Percentiles rank a stretch among this genome's conserved stretches.
These are phyloP conservation scores for Golovinomyces cichoracearum DNA, from an alignment of 2,329 filamentous ascomycete genomes.

Conservation along the genomic window DNA sequence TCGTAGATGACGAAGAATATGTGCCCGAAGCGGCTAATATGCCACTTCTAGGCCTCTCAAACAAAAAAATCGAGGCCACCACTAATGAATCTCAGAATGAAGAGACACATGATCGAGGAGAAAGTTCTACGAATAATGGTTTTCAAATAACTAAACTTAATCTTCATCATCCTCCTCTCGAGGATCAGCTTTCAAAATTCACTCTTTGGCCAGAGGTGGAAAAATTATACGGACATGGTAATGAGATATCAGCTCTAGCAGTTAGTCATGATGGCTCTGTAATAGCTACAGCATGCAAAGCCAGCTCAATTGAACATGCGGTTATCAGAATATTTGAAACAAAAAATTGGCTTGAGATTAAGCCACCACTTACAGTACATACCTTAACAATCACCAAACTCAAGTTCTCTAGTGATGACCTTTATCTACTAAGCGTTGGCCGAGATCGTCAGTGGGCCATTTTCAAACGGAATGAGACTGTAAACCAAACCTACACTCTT, in stretches of 20 bases:
- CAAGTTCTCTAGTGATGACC: slow-evolving; percentile 51
- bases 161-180: slow-evolving; percentile 50
- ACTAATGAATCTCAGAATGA: slow-evolving; percentile 4
- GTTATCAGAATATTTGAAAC: slow-evolving; percentile 84
- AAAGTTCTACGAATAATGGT: neutral
- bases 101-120: slow-evolving; percentile 19
- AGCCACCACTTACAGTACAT: slow-evolving; percentile 61
- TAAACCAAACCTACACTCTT: slow-evolving; percentile 24
- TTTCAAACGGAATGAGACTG: slow-evolving; percentile 29
- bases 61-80: slow-evolving; percentile 52
- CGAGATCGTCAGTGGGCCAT: slow-evolving; percentile 78
- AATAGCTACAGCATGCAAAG: slow-evolving; percentile 77
- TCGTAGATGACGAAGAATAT: slow-evolving; percentile 16
- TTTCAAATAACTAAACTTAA: slow-evolving; percentile 37
- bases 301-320: slow-evolving; percentile 77
- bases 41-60: slow-evolving; percentile 79
- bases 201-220: slow-evolving; percentile 91
- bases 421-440: slow-evolving; percentile 60
- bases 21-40: slow-evolving; percentile 82
- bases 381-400: slow-evolving; percentile 64
- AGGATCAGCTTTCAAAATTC: slow-evolving; percentile 69
- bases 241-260: slow-evolving; percentile 77
- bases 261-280: slow-evolving; percentile 47
- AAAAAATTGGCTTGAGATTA: slow-evolving; percentile 61
- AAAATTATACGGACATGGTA: slow-evolving; percentile 93